These are phyloP conservation scores for Neopestalotiopsis clavispora DNA, from an alignment of 2,329 filamentous ascomycete genomes.

Conservation along the genomic window DNA sequence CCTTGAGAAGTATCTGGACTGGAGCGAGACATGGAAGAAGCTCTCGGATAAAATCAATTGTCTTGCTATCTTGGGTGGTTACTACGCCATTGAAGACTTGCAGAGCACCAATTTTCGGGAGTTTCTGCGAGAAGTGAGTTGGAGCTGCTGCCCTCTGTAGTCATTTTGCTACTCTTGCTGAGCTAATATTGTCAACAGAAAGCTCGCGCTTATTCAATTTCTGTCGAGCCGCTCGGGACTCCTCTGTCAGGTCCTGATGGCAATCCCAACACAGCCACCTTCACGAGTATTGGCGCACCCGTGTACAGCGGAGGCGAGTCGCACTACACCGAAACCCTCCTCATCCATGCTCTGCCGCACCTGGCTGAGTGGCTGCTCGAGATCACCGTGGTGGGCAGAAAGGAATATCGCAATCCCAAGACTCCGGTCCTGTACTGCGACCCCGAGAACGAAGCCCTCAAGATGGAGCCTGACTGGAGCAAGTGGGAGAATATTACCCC, in stretches of 20 bases:
- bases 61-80: constrained; percentile 56
- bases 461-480: constrained; percentile 35
- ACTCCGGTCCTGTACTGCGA: constrained; percentile 37
- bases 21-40: constrained; percentile 53
- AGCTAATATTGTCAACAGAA: constrained; percentile 44
- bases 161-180: not conserved
- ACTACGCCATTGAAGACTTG: constrained; percentile 44
- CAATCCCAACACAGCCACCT: constrained; percentile 43
- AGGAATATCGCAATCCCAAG: constrained; percentile 44
- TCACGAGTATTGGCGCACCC: constrained; percentile 63
- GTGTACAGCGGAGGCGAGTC: constrained; percentile 71
- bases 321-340: constrained; percentile 63
- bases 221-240: constrained; percentile 53
- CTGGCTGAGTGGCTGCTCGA: constrained; percentile 68
- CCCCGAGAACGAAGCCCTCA: constrained; percentile 16
- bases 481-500: constrained; percentile 16
- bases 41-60: constrained; percentile 51
- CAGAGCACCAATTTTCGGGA: constrained; percentile 48
- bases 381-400: constrained; percentile 45
- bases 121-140: constrained; percentile 57
- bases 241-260: constrained; percentile 58
- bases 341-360: constrained; percentile 57
- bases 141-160: not conserved
- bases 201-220: constrained; percentile 65
- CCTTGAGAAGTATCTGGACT: constrained; percentile 62